Percentiles rank a stretch among this genome's conserved stretches.
Evolutionary conservation across 2,329 filamentous ascomycete genomes (phyloP).

Genomic region (Knoxdaviesia proteae): DNA sequence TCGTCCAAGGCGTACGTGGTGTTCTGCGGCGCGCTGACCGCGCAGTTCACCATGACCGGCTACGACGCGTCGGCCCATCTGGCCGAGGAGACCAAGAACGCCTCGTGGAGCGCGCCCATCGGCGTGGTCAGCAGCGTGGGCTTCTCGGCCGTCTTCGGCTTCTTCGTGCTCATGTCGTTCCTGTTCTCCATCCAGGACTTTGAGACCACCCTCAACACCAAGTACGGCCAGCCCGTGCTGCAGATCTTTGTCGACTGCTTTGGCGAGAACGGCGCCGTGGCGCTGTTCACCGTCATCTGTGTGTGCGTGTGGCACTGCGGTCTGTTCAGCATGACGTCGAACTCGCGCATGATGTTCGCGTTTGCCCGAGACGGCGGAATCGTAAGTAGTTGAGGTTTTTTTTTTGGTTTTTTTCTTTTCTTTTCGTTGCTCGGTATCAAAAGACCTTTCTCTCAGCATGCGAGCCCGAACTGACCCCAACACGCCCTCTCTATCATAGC

Average conservation of each 20-base stretch:
- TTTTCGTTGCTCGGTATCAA: not conserved
- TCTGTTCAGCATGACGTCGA: slow-evolving; percentile 34
- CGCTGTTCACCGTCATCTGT: slow-evolving; percentile 32
- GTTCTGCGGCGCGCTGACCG: slow-evolving; percentile 29
- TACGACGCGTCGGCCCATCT: slow-evolving; percentile 36
- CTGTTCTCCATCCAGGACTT: slow-evolving; percentile 39
- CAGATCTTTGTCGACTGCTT: slow-evolving; percentile 37
- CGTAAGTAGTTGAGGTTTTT: slow-evolving; percentile 7
- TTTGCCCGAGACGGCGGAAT: slow-evolving; percentile 35
- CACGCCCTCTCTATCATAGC: slow-evolving; percentile 8
- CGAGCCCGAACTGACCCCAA: not conserved
- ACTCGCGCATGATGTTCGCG: slow-evolving; percentile 38
- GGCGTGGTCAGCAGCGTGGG: slow-evolving; percentile 35
- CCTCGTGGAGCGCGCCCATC: slow-evolving; percentile 33
- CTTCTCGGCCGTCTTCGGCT: slow-evolving; percentile 34
- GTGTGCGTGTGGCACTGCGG: slow-evolving; percentile 41
- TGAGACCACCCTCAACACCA: slow-evolving; percentile 20
- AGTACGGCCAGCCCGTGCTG: slow-evolving; percentile 30
- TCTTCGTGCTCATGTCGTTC: slow-evolving; percentile 34
- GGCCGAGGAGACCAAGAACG: slow-evolving; percentile 34
- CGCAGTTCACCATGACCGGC: slow-evolving; percentile 27
- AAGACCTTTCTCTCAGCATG: not conserved
- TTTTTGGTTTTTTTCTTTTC: not conserved
- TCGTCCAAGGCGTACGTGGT: slow-evolving; percentile 33
- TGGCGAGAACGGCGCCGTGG: slow-evolving; percentile 32